Base-by-base conservation (phyloP, 2,329 filamentous ascomycete species). In the Trichoderma gracile region DNA sequence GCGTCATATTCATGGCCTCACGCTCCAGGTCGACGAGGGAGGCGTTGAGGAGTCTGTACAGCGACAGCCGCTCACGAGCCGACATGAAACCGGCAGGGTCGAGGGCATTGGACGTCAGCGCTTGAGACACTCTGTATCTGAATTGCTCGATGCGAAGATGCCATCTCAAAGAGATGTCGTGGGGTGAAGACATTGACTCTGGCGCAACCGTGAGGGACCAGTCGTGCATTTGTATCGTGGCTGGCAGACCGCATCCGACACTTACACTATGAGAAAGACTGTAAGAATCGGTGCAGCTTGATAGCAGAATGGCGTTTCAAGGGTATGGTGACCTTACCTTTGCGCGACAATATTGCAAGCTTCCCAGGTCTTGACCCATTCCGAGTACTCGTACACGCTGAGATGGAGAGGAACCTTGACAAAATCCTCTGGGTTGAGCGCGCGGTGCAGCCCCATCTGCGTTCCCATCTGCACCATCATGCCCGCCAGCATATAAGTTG, bases 121-220 rank as follows among this genome's bases (percentile, higher is more conserved):
- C 58, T 38, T 61, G 58, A 17, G 58, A 61, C n/a, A 61, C 58
- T 19, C 46, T 53, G 19, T 61, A 40, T 33, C 58, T 25, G 10
- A 61, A 61, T 3, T 61, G 58, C n/a, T 61, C 58, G 25, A 61
- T 61, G 23, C 58, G 58, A 45, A 61, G 58, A 61, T 61, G 58
- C 58, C 58, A 61, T 45, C 38, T 45, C 14, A 61, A 40, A 33
- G 58, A 38, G 30, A 61, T 45, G 25, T 61, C 58, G 8, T 61
- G 58, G 53, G 38, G 23, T 12, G 58, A 61, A 9, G 49, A 33
- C 21, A 50, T 61, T 9, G 47, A 61, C n/a, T 61, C 58, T 23
- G 58, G 58, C 3, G 58, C 47, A 45, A 61, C 12, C 3, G 58
- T 61, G 47, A 61, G 58, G n/a, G 58, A 61, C 58, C 58, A 61